Base-by-base conservation (phyloP, 1,284 basidiomycete species). In the Quambalaria eucalypti region DNA sequence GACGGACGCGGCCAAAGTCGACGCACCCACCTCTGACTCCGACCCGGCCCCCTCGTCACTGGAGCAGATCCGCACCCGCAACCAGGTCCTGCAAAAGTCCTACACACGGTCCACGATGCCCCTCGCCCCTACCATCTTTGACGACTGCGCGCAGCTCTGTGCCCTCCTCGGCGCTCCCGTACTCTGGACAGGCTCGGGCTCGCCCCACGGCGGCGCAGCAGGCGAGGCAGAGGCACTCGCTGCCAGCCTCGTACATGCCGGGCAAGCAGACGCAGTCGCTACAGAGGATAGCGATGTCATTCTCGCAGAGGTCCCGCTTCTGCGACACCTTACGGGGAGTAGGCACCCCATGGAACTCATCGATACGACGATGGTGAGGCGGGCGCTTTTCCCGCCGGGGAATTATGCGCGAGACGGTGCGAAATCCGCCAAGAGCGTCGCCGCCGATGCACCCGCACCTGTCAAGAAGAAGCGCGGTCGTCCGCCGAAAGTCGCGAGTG, bases 281-380 rank as follows among this genome's bases (percentile, higher is more conserved):
- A 71, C 69, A 50, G 75, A 76, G 57, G 76, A 77, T 51, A 73
- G 69, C 46, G 76, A 77, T 49, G 71, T 74, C 28, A 59, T 77
- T 8, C 59, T 71, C 10, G 76, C 73, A 55, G 66, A 72, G 28
- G 66, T 72, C 26, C 65, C 71, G 6, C 60, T 77, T 25, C 48
- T 76, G 28, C 63, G 75, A 6, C 67, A 66, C 4, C 56, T 76
- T 0, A 57, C 68, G 40, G 68, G 69, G 2, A 57, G 57, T 1
- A 64, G 59, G 28, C 51, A 26, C 21, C 21, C 21, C 25, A 46
- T 71, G 28, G 65, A 71, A 29, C 56, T 71, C 0, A 58, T 74
- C 26, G 65, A 71, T 53, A 54, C 65, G 6, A 60, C 42, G 4
- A 51, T 53, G 8, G 64, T 63, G 7, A 57, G 66, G 14, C 38